phyloP scores from a whole-genome alignment of 176 grass and related monocot genomes.

The Dendrocalamus sinicus region DNA sequence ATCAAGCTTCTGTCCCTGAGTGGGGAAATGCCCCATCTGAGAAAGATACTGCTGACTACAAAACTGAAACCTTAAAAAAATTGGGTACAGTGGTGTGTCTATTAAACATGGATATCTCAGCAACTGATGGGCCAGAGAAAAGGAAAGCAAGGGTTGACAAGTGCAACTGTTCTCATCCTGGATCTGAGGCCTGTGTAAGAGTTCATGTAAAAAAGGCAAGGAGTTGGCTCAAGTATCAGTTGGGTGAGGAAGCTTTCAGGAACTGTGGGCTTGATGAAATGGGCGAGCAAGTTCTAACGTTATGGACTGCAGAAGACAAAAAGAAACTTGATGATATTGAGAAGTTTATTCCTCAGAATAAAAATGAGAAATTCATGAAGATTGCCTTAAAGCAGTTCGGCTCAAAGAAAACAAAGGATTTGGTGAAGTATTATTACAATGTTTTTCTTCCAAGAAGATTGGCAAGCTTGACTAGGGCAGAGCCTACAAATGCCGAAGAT shows the following conservation, averaged over 20 bases:
- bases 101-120: conserved; percentile 20
- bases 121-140: not conserved
- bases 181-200: conserved; percentile 49
- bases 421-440: conserved; percentile 49
- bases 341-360: conserved; percentile 40
- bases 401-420: conserved; percentile 21
- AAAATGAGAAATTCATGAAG: conserved; percentile 41
- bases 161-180: conserved; percentile 50
- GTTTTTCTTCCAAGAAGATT: conserved; percentile 60
- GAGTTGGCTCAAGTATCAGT: conserved; percentile 36
- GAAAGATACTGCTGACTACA: conserved; percentile 38
- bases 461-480: conserved; percentile 42
- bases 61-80: conserved; percentile 25
- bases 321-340: conserved; percentile 42
- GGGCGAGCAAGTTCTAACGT: conserved; percentile 45
- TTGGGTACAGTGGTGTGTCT: conserved; percentile 45
- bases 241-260: conserved; percentile 48
- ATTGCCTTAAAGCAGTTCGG: conserved; percentile 43
- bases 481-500: conserved; percentile 16
- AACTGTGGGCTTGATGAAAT: conserved; percentile 51
- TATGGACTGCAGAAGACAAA: conserved; percentile 47
- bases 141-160: conserved; percentile 24
- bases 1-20: conserved; percentile 51
- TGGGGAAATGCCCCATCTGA: conserved; percentile 38
- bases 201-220: conserved; percentile 41